phyloP scores from a whole-genome alignment of 192 early-diverging fungal species.

The Linnemannia exigua region DNA sequence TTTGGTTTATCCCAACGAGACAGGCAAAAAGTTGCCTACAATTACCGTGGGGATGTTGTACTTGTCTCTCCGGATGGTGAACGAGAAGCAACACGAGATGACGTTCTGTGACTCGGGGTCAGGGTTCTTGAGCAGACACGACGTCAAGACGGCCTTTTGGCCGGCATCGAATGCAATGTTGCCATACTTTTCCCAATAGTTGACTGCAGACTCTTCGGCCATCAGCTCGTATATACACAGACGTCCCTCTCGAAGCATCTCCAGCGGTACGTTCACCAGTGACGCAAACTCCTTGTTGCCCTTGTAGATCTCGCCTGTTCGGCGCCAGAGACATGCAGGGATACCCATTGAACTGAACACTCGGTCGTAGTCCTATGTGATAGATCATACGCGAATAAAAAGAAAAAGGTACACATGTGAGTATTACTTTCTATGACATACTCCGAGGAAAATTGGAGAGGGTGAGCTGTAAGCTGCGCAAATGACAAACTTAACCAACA shows the following conservation, averaged over 20 bases:
- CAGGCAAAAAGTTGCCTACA: constrained; percentile 54
- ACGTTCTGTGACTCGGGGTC: constrained; percentile 65
- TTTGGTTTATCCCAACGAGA: constrained; percentile 50
- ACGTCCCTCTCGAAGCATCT: constrained; percentile 78
- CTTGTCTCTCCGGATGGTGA: constrained; percentile 95
- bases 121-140: constrained; percentile 83
- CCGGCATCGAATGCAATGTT: constrained; percentile 97
- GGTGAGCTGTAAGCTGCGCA: background rate
- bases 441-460: background rate
- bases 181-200: constrained; percentile 99
- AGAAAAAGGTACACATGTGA: background rate
- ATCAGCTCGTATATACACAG: constrained; percentile 67
- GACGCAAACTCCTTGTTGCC: constrained; percentile 96
- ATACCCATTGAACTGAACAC: constrained; percentile 96
- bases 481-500: background rate
- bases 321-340: constrained; percentile 95
- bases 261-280: constrained; percentile 87
- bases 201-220: constrained; percentile 94
- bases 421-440: background rate
- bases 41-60: constrained; percentile 81
- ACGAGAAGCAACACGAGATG: constrained; percentile 93
- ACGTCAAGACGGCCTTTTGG: constrained; percentile 97
- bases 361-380: constrained; percentile 88
- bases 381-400: background rate
- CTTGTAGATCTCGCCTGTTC: constrained; percentile 97